A percentile compares a stretch with the other conserved stretches of the same genome.
Conservation (phyloP, 208 protist species). For the Trypanosomatidae sp. region DNA sequence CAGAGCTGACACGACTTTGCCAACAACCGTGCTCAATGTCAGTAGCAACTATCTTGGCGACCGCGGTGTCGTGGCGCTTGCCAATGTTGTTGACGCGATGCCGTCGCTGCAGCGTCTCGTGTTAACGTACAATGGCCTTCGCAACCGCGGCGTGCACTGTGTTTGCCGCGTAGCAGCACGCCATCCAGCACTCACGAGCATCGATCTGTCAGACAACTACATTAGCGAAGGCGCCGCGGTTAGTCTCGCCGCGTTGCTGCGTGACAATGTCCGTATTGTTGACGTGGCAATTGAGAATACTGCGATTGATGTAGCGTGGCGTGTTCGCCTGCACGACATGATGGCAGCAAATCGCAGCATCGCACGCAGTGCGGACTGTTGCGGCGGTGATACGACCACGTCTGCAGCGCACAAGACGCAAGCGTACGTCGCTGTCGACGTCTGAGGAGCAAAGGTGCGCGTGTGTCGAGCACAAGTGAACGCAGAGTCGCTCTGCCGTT, state of each 20-base stretch:
- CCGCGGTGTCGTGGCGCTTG: slow-evolving; percentile 57
- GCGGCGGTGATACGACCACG: no score
- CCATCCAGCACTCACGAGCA: slow-evolving; percentile 40
- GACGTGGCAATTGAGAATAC: slow-evolving; percentile 71
- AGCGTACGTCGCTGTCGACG: no score
- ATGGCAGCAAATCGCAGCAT: slow-evolving; percentile 17
- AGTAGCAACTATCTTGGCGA: slow-evolving; percentile 84
- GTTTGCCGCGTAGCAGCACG: slow-evolving; percentile 23
- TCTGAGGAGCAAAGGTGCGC: no score
- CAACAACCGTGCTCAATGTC: slow-evolving; percentile 30
- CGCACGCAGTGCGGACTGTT: no score
- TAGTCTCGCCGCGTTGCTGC: slow-evolving; percentile 32
- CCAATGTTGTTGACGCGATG: slow-evolving; percentile 41
- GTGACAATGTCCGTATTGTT: slow-evolving; percentile 38
- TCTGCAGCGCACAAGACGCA: no score
- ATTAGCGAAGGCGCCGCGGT: slow-evolving; percentile 80
- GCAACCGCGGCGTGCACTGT: slow-evolving; percentile 54
- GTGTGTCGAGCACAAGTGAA: no score
- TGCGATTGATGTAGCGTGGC: slow-evolving; percentile 68
- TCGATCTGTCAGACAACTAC: slow-evolving; percentile 84
- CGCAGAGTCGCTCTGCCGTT: no score
- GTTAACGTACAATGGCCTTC: slow-evolving; percentile 75
- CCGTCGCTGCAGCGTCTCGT: slow-evolving; percentile 31
- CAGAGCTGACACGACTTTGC: slow-evolving; percentile 13
- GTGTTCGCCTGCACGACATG: slow-evolving; percentile 44